Evolutionary conservation across 345 rosid species (phyloP).

Genomic region (Sisymbrium altissimum): DNA sequence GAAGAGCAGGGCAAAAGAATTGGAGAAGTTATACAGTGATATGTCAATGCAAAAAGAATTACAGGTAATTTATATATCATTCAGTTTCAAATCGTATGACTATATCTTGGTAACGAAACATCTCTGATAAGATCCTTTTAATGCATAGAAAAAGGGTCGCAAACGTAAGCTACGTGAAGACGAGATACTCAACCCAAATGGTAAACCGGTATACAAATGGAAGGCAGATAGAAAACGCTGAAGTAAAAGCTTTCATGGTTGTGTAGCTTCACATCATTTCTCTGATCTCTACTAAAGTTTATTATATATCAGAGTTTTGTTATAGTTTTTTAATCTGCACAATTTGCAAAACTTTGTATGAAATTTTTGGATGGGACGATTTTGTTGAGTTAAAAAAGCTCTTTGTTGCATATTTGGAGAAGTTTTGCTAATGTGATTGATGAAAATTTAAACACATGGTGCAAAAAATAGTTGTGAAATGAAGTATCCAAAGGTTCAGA

Average conservation of each 20-base stretch:
- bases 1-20: conserved; percentile 53
- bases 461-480: not conserved
- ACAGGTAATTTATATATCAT: conserved; percentile 53
- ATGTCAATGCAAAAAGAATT: conserved; percentile 80
- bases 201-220: conserved; percentile 77
- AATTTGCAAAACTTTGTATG: not conserved
- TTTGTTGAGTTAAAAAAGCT: not conserved
- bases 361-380: not conserved
- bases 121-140: not conserved
- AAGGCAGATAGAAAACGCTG: conserved; percentile 70
- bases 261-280: conserved; percentile 11
- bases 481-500: not conserved
- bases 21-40: conserved; percentile 69
- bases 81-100: not conserved
- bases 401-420: not conserved
- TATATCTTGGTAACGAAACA: not conserved
- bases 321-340: not conserved
- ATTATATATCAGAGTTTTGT: not conserved
- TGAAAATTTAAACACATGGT: not conserved
- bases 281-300: conserved; percentile 6
- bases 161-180: conserved; percentile 77
- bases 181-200: conserved; percentile 58
- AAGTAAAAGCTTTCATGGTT: conserved; percentile 23
- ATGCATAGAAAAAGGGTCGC: conserved; percentile 68
- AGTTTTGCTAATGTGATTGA: not conserved